Evolutionary conservation across 1,284 basidiomycete species (phyloP).

Genomic region (Ustilago lituana): DNA sequence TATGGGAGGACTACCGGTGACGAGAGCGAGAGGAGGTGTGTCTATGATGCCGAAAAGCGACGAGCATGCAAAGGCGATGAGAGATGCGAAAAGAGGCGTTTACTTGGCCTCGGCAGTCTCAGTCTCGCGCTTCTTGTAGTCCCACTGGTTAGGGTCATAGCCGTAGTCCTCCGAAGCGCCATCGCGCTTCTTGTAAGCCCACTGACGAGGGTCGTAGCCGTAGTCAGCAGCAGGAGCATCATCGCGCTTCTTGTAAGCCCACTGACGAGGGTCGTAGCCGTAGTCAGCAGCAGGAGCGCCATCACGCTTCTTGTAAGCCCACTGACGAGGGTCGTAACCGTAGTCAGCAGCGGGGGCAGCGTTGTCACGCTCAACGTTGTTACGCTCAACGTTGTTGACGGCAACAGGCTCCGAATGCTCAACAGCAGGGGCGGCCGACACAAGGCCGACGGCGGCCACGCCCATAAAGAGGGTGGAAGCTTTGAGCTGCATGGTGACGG

Average conservation of each 20-base stretch:
- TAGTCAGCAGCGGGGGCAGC: constrained; percentile 22
- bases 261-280: constrained; percentile 10
- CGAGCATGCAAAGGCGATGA: constrained; percentile 1
- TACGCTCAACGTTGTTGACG: constrained; percentile 20
- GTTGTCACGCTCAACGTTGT: constrained; percentile 22
- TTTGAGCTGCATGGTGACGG: constrained; percentile 35
- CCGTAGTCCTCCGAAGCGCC: constrained; percentile 15
- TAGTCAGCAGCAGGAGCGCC: constrained; percentile 17
- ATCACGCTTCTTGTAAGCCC: constrained; percentile 24
- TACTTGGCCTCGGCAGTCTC: constrained; percentile 3
- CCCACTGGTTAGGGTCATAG: constrained; percentile 15
- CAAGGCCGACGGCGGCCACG: constrained; percentile 30
- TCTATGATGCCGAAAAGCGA: constrained; percentile 3
- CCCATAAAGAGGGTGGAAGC: constrained; percentile 37
- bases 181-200: constrained; percentile 10
- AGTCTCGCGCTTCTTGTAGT: constrained; percentile 15
- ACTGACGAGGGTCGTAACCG: constrained; percentile 11
- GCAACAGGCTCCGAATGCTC: constrained; percentile 27
- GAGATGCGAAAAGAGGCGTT: too few relatives aligned
- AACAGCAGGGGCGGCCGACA: constrained; percentile 33
- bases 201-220: constrained; percentile 16
- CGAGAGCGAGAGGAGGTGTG: not conserved
- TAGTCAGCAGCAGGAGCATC: constrained; percentile 11
- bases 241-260: constrained; percentile 25
- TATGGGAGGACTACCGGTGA: not conserved